Conservation (phyloP, 345 rosid species). For the Brassica incana region DNA sequence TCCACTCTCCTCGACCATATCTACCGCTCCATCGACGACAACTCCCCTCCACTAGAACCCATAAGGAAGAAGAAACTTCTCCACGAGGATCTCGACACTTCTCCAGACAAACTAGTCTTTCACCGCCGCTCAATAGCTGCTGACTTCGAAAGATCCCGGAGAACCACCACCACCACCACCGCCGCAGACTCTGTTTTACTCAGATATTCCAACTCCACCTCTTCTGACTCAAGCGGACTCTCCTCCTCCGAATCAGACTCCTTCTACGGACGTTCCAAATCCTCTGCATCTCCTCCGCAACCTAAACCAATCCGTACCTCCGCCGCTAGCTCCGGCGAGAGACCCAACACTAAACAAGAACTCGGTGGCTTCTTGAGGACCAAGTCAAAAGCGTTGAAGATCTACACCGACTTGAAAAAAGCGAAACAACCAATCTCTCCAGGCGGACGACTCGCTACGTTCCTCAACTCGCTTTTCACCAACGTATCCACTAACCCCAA, state of each 20-base stretch:
- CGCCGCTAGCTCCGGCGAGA: slow-evolving; percentile 19
- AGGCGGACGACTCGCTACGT: slow-evolving; percentile 67
- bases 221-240: slow-evolving; percentile 73
- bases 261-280: slow-evolving; percentile 29
- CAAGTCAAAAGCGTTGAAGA: slow-evolving; percentile 78
- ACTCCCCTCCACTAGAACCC: slow-evolving; percentile 28
- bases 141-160: slow-evolving; percentile 40
- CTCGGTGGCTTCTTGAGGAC: slow-evolving; percentile 58
- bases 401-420: slow-evolving; percentile 78
- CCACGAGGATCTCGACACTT: slow-evolving; percentile 17
- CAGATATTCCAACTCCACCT: slow-evolving; percentile 60
- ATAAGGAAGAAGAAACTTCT: slow-evolving; percentile 1
- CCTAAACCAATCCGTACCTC: slow-evolving; percentile 61
- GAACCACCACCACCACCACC: slow-evolving; percentile 10
- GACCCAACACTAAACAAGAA: slow-evolving; percentile 39
- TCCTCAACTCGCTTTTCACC: slow-evolving; percentile 74
- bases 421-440: slow-evolving; percentile 90
- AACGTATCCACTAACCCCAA: slow-evolving; percentile 44
- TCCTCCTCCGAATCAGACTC: slow-evolving; percentile 83
- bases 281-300: slow-evolving; percentile 21
- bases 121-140: slow-evolving; percentile 53
- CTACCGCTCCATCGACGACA: slow-evolving; percentile 77
- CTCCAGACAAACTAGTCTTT: slow-evolving; percentile 23
- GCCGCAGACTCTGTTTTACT: slow-evolving; percentile 32
- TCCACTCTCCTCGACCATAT: slow-evolving; percentile 75